These are phyloP conservation scores for Cryptococcus maquisensis DNA, from an alignment of 1,284 basidiomycete genomes.

Conservation along the genomic window DNA sequence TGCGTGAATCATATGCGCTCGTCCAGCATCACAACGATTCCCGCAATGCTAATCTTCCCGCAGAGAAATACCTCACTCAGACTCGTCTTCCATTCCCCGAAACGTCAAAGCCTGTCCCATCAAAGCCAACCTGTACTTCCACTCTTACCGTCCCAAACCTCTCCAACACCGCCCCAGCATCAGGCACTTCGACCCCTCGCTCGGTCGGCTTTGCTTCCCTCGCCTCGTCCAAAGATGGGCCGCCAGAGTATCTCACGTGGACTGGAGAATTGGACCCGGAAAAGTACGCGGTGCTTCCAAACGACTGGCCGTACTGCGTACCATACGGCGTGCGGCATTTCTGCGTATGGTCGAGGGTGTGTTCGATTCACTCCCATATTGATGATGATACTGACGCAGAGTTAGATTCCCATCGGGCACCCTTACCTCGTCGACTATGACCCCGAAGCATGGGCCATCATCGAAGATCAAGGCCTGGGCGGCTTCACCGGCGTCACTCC, in stretches of 20 bases:
- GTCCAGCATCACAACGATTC: not conserved
- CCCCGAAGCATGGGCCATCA: constrained; percentile 30
- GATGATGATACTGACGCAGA: not conserved
- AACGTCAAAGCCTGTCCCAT: not conserved
- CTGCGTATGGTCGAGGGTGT: constrained; percentile 45
- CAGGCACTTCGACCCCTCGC: constrained; percentile 23
- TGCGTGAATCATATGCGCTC: constrained; percentile 20
- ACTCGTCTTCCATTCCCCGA: constrained; percentile 32
- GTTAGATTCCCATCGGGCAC: constrained; percentile 43
- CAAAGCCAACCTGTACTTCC: not conserved
- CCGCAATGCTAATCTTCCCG: not conserved
- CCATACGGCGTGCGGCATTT: constrained; percentile 45
- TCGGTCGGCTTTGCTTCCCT: constrained; percentile 31
- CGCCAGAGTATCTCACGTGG: not conserved
- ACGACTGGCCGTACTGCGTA: constrained; percentile 48
- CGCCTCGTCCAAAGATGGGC: constrained; percentile 10
- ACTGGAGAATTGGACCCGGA: constrained; percentile 24
- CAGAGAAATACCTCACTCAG: constrained; percentile 42
- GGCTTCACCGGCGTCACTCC: constrained; percentile 44
- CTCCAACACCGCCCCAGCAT: not conserved
- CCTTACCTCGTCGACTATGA: constrained; percentile 37
- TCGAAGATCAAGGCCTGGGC: constrained; percentile 38
- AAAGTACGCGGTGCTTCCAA: constrained; percentile 41
- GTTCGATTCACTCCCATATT: constrained; percentile 7
- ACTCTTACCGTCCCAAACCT: not conserved